Evolutionary conservation across 305 asterid species (phyloP), one percentile per base, ranked within the genome.

Genomic region (Fraxinus sp.): DNA sequence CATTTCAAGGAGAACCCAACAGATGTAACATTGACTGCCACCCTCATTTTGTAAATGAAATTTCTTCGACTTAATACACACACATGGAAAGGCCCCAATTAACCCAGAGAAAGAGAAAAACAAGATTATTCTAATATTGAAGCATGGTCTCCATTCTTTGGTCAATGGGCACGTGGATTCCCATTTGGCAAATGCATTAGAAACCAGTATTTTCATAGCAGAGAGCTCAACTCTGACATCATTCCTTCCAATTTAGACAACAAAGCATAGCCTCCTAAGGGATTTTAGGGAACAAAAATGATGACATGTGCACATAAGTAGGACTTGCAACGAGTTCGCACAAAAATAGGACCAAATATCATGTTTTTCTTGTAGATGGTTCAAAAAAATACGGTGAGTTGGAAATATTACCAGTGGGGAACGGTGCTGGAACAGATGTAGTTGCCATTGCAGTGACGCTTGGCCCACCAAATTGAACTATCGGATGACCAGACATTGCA

Each of bases 391-490:
- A 7, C 32, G n/a, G 3, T 4, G 1, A 24, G 14, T 7, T 64
- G 6, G 7, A 5, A 81, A 11, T 55, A 75, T 66, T 90, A 89
- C 99, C 98, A 82, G 98, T 85, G 78, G 92, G 97, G 80, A 90
- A 93, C 74, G 94, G 95, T 49, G 91, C 88, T 79, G 96, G 94
- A 84, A 93, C 86, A 82, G 98, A 91, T 57, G 97, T 82, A 32
- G 98, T 85, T 41, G 98, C 87, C 85, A 91, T 86, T 59, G 93
- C 88, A 89, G 91, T 93, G 85, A 90, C 94, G 83, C 86, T 86
- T 57, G 97, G 91, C 57, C 95, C 98, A 75, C 99, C 97, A 83
- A 96, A 89, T 86, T 93, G 99, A 85, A 94, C 85, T 55, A 96
- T 82, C 89, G 92, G 98, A 90, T 94, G 97, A 86, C 97, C 92